phyloP scores from a whole-genome alignment of 1,284 basidiomycete species.

The Wallemia hederae region DNA sequence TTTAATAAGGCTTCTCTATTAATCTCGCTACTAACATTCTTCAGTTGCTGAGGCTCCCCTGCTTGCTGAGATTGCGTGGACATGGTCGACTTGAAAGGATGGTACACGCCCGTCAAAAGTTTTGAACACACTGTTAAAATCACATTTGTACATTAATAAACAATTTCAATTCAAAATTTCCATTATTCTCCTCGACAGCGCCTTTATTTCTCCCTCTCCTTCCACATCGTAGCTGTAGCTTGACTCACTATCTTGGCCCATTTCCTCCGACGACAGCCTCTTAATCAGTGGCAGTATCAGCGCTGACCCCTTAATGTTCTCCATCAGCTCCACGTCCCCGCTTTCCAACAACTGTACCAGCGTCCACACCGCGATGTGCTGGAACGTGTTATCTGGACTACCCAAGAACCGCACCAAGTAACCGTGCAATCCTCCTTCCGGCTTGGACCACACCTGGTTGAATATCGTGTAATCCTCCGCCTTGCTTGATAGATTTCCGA shows the following conservation, averaged over 20 bases:
- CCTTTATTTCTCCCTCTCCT: not conserved
- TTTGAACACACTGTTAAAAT: not conserved
- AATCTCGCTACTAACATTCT: not conserved
- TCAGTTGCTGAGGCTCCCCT: not conserved
- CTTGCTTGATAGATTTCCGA: slow-evolving; percentile 90
- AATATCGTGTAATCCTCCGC: slow-evolving; percentile 94
- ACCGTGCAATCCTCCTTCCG: slow-evolving; percentile 82
- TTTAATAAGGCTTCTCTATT: not conserved
- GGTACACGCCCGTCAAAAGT: not conserved
- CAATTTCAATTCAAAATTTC: not conserved
- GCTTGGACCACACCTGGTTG: slow-evolving; percentile 92
- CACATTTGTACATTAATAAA: not conserved
- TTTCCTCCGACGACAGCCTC: not conserved
- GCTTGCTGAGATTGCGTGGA: too few relatives aligned
- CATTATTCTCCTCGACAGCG: not conserved
- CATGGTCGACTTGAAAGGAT: not conserved
- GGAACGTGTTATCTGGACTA: slow-evolving; percentile 91
- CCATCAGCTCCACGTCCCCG: not conserved
- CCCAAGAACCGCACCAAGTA: slow-evolving; percentile 87
- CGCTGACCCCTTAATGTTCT: not conserved
- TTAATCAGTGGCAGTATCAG: not conserved
- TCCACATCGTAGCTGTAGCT: not conserved
- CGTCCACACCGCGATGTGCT: slow-evolving; percentile 93
- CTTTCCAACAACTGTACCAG: slow-evolving; percentile 6
- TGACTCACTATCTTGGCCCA: not conserved